Base-by-base conservation (phyloP, 2,329 filamentous ascomycete species). In the Neoscytalidium dimidiatum region DNA sequence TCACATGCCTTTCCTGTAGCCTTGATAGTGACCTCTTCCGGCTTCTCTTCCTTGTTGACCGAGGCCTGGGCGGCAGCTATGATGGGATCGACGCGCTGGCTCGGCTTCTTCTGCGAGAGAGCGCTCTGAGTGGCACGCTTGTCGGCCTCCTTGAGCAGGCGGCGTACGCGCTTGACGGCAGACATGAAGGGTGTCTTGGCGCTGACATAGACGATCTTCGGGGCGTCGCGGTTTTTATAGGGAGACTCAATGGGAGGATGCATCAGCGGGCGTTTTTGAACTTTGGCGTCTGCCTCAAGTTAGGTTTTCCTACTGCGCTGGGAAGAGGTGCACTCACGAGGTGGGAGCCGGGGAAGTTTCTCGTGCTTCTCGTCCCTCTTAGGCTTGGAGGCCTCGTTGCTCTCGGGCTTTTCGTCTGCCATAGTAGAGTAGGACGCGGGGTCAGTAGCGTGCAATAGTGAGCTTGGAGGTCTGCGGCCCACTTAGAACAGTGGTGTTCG, bases 1-100 rank as follows among this genome's bases (percentile, higher is more conserved):
- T 84, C 81, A 31, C 92, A 88, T 7, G 90, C 90, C 68, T 83
- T 84, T 1, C 90, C 90, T 0, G 88, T 89, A 7, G 86, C 90
- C 62, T 89, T 82, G 1, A 92, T 74, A 14, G 84, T 79, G 3
- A 91, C 87, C 21, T 82, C 79, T 68, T 88, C 85, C 33, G 66
- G 69, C 69, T 69, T 69, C 28, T 68, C 58, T 0, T 53, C 63
- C 28, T 67, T 66, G 46, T 68, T 68, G 4, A 79, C 71, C 44
- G 75, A 72, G 14, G 81, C 76, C 49, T 80, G 79, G 3, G 75
- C 75, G n/a, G 66, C 48, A 9, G 75, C 75, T 65, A 62, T 68
- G 35, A 64, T 62, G 4, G 63, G 44, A 19, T 66, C 57, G 14
- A 70, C 69, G 49, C 70, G 52, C 43, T 57, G 41, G 23, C 28